phyloP scores from a whole-genome alignment of 1,139 yeast species.

The Zygoascus sp. region DNA sequence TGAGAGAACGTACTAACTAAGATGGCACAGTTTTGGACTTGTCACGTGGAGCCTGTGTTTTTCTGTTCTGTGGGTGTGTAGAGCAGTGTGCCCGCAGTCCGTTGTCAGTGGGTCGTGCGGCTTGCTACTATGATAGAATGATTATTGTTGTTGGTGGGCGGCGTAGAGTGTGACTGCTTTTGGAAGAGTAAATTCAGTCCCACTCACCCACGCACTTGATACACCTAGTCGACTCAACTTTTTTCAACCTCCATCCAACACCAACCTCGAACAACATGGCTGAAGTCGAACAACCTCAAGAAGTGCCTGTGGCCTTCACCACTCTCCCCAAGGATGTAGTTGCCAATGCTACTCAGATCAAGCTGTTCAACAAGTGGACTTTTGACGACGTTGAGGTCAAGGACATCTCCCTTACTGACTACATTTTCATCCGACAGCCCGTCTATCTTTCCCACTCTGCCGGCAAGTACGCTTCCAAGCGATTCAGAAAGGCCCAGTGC shows the following conservation, averaged over 20 bases:
- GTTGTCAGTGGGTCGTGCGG: too few relatives aligned
- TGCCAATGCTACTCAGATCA: slow-evolving; percentile 93
- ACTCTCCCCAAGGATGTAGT: slow-evolving; percentile 95
- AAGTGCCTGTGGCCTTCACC: slow-evolving; percentile 42
- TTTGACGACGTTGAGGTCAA: slow-evolving; percentile 95
- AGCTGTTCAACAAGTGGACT: slow-evolving; percentile 99
- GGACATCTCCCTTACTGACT: slow-evolving; percentile 97
- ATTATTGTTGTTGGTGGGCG: too few relatives aligned
- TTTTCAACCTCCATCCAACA: slow-evolving; percentile 7
- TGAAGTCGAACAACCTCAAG: slow-evolving; percentile 28
- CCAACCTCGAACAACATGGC: slow-evolving; percentile 25
- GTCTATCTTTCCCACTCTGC: slow-evolving; percentile 99
- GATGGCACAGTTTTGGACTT: neutral
- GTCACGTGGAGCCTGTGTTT: too few relatives aligned
- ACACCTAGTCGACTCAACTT: slow-evolving; percentile 7
- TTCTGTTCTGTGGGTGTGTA: too few relatives aligned
- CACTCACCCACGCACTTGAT: slow-evolving; percentile 10
- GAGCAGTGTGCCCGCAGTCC: too few relatives aligned
- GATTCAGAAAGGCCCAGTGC: slow-evolving; percentile 99
- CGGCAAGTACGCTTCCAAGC: slow-evolving; percentile 99
- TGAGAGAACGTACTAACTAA: too few relatives aligned
- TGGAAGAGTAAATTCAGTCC: slow-evolving; percentile 3
- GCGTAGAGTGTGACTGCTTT: neutral
- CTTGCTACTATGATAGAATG: neutral
- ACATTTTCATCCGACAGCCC: slow-evolving; percentile 97